Conservation (phyloP, 148 eudicot genomes). For the Cornus suecica region DNA sequence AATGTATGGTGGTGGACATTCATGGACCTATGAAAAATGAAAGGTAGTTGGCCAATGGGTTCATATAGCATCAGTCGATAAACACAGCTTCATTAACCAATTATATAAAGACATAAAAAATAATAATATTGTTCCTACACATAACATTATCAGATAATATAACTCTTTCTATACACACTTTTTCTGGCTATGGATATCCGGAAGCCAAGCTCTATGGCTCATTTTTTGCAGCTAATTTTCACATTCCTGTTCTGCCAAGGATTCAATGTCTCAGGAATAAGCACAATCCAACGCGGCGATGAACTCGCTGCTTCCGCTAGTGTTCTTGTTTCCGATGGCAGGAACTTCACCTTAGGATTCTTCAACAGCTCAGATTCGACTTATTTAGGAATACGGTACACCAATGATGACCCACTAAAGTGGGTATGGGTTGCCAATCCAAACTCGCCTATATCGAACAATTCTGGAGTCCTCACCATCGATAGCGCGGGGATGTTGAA, state of each 20-base stretch:
- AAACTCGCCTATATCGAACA: conserved; percentile 2
- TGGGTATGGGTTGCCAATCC: conserved; percentile 26
- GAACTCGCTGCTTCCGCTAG: background rate
- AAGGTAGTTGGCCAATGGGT: too few relatives aligned
- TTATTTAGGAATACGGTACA: conserved; percentile 19
- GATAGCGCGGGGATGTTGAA: conserved; percentile 14
- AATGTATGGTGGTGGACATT: too few relatives aligned
- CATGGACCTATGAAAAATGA: too few relatives aligned
- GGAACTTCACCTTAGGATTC: conserved; percentile 18
- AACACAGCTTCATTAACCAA: too few relatives aligned
- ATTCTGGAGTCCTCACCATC: conserved; percentile 11
- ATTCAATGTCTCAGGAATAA: background rate
- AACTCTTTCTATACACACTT: background rate
- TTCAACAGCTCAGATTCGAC: background rate
- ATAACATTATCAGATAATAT: too few relatives aligned
- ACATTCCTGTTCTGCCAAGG: conserved; percentile 4
- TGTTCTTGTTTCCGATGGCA: conserved; percentile 11
- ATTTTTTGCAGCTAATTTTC: background rate
- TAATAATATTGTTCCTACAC: too few relatives aligned
- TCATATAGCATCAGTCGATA: too few relatives aligned
- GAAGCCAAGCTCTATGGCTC: background rate
- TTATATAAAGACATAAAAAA: too few relatives aligned
- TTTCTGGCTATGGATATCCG: background rate
- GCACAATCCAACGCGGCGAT: conserved; percentile 7
- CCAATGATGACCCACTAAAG: background rate